A percentile compares a stretch with the other conserved stretches of the same genome.
These are phyloP conservation scores for Penicillium ucsense DNA, from an alignment of 495 filamentous ascomycete species.

Conservation along the genomic window DNA sequence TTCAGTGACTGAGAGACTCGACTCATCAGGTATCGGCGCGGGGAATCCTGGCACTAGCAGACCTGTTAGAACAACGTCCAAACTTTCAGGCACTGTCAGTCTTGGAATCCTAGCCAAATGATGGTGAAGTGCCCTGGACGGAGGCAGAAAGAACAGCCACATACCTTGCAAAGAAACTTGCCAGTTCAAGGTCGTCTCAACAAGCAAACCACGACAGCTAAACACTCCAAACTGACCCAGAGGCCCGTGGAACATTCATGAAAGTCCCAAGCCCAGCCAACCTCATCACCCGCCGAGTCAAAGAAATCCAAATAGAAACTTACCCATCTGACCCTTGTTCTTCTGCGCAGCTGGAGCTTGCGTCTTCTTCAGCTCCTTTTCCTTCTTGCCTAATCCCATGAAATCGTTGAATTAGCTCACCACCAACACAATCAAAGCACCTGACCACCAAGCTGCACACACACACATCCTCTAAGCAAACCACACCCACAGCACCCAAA, in stretches of 20 bases:
- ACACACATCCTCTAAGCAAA: neutral
- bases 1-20: slow-evolving; percentile 36
- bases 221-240: too few species aligned
- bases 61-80: slow-evolving; percentile 36
- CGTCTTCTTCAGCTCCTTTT: slow-evolving; percentile 33
- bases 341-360: slow-evolving; percentile 26
- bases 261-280: slow-evolving; percentile 27
- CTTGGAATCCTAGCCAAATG: slow-evolving; percentile 9
- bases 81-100: slow-evolving; percentile 29
- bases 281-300: slow-evolving; percentile 4
- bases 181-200: too few species aligned
- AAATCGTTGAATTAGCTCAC: neutral
- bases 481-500: neutral
- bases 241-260: neutral
- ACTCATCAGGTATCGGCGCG: slow-evolving; percentile 12
- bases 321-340: slow-evolving; percentile 39
- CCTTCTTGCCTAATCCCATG: slow-evolving; percentile 27
- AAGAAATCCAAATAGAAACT: slow-evolving; percentile 19
- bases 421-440: neutral
- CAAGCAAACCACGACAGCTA: too few species aligned
- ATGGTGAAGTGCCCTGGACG: slow-evolving; percentile 6
- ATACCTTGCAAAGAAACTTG: slow-evolving; percentile 5
- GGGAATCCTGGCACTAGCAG: slow-evolving; percentile 30
- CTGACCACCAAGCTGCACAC: neutral
- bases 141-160: slow-evolving; percentile 2